Evolutionary conservation across 179 eudicot genomes (phyloP), one percentile per base, ranked within the genome.

Genomic region (Carnegiea gigantea): DNA sequence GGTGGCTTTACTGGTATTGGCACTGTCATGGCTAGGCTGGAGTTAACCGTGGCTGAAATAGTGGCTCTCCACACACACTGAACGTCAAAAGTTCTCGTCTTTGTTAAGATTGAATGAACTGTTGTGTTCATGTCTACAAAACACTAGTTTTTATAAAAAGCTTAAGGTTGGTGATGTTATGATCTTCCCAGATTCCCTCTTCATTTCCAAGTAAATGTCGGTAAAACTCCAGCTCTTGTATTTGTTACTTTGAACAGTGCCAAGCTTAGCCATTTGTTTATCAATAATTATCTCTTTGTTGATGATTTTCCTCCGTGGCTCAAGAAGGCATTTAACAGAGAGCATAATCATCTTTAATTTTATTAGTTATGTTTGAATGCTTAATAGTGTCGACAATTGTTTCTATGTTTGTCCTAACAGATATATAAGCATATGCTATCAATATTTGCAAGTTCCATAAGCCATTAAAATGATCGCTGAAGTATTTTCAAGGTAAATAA

Each of bases 141-240:
- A 82, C 15, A 82, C 81, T 2, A 73, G 81, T 1, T 82, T 57
- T 43, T 82, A 77, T 51, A 82, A 71, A 33, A 77, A 57, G 40
- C 81, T 82, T 20, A 79, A 82, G n/a, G 81, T 71, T 14, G 77
- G 84, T 68, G 80, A 82, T 6, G 26, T 82, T 26, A 82, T 77
- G 59, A 59, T 82, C 18, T 77, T 82, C 73, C 84, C 84, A 13
- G 49, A 77, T 71, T 65, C 81, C 36, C 72, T 82, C n/a, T 82
- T 13, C 84, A 82, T 23, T 77, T 77, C 4, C 70, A 54, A 59
- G 48, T 77, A 1, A 77, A 77, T 57, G 79, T 59, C 21, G 79
- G 79, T 9, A 21, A 3, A 54, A 54, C 70, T 11, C 70, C 49
- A 0, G 79, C 70, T 57, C 36, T 21, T 54, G 49, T 24, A 17